phyloP scores from a whole-genome alignment of 768 basidiomycete species.

The Lactarius hengduanensis region DNA sequence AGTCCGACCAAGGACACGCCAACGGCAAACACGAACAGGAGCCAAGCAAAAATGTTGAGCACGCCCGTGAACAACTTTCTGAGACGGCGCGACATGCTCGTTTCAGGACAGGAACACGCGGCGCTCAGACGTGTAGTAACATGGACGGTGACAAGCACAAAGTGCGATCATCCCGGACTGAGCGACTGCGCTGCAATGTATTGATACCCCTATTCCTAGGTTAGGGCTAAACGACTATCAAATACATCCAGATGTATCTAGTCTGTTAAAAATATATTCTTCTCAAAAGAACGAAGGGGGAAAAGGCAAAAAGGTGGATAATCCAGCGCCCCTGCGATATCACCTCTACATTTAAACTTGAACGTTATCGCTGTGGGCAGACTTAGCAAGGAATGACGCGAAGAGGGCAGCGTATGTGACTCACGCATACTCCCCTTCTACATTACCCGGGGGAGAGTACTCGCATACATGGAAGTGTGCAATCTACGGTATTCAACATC shows the following conservation, averaged over 20 bases:
- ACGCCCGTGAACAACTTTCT: slow-evolving; percentile 20
- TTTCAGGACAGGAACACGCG: background rate
- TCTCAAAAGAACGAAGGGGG: background rate
- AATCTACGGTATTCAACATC: slow-evolving; percentile 36
- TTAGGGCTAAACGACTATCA: slow-evolving; percentile 12
- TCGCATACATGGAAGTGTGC: slow-evolving; percentile 69
- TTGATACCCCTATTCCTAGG: slow-evolving; percentile 9
- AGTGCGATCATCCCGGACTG: background rate
- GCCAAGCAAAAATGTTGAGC: slow-evolving; percentile 38
- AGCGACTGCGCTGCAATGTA: background rate
- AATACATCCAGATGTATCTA: slow-evolving; percentile 26
- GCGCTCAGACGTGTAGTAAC: slow-evolving; percentile 1
- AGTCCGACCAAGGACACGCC: slow-evolving; percentile 64
- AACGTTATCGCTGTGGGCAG: slow-evolving; percentile 35
- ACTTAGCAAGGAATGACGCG: background rate
- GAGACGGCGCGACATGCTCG: slow-evolving; percentile 17
- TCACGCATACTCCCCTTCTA: slow-evolving; percentile 59
- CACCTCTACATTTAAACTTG: slow-evolving; percentile 28
- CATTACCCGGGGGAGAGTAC: slow-evolving; percentile 63
- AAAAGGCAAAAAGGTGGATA: background rate
- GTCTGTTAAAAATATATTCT: background rate
- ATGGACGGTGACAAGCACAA: background rate
- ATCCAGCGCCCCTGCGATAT: slow-evolving; percentile 2
- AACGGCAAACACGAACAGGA: slow-evolving; percentile 41
- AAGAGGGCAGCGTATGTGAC: slow-evolving; percentile 32